Percentiles rank a stretch among this genome's conserved stretches.
Conservation (phyloP, 352 stramenopile genomes). For the Globisporangium cederbergense region DNA sequence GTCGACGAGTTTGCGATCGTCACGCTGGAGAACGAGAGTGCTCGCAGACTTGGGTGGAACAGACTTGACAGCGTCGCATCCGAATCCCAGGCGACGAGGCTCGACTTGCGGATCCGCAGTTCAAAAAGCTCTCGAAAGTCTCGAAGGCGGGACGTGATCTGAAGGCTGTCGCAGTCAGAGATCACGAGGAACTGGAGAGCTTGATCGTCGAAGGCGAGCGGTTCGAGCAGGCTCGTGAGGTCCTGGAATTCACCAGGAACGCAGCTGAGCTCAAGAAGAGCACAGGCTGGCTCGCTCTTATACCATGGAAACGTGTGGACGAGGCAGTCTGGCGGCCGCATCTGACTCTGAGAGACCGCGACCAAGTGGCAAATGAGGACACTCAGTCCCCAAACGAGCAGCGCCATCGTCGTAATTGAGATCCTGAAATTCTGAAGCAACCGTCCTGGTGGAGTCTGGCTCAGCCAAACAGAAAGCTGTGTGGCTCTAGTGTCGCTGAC, state of each 20-base stretch:
- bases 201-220: neutral
- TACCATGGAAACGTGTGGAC: slow-evolving; percentile 10
- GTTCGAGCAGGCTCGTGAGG: slow-evolving; percentile 1
- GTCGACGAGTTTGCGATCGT: neutral
- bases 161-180: slow-evolving; percentile 3
- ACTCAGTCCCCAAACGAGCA: slow-evolving; percentile 4
- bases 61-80: neutral
- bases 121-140: slow-evolving; percentile 5
- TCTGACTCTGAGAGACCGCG: neutral
- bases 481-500: neutral
- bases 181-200: slow-evolving; percentile 5
- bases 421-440: neutral
- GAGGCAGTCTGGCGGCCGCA: neutral
- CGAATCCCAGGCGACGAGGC: neutral
- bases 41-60: neutral
- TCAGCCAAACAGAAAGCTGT: neutral
- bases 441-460: neutral
- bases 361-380: slow-evolving; percentile 8
- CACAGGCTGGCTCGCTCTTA: neutral
- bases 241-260: neutral
- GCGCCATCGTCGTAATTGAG: neutral
- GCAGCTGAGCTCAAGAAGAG: slow-evolving; percentile 8
- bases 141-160: slow-evolving; percentile 6
- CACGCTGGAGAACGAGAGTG: neutral
- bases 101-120: slow-evolving; percentile 1